Conservation (phyloP, 116 monocot genomes). For the Trichopus zeylanicus region DNA sequence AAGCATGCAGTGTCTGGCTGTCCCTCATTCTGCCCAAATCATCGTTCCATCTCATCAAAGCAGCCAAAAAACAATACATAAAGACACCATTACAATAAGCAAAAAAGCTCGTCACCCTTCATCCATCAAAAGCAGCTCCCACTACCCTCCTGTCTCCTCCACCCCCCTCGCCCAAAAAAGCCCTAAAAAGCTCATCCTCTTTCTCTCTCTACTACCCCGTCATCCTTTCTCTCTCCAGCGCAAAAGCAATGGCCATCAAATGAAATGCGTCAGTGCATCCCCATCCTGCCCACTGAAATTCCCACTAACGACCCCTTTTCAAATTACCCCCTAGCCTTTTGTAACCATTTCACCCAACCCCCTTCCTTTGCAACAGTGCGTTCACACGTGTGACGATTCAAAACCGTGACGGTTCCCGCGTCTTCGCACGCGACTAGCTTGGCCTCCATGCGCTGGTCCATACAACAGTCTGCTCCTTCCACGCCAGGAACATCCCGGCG, state of each 20-base stretch:
- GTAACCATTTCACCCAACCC: no score
- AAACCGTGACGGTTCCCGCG: neutral
- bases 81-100: neutral
- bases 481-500: conserved; percentile 66
- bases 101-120: no score
- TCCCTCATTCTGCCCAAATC: neutral
- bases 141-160: neutral
- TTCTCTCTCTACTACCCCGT: no score
- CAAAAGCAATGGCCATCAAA: no score
- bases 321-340: no score
- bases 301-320: no score
- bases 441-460: conserved; percentile 93
- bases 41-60: neutral
- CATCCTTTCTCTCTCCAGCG: neutral
- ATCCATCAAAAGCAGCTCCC: conserved; percentile 6
- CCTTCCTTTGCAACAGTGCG: no score
- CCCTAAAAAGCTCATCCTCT: neutral
- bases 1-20: conserved; percentile 1
- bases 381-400: neutral
- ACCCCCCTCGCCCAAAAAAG: no score
- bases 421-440: conserved; percentile 6
- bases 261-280: no score
- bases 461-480: conserved; percentile 90
- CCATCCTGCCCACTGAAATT: no score
- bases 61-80: neutral